Conservation (phyloP, 192 early-diverging fungal species). For the Coemansia sp. region DNA sequence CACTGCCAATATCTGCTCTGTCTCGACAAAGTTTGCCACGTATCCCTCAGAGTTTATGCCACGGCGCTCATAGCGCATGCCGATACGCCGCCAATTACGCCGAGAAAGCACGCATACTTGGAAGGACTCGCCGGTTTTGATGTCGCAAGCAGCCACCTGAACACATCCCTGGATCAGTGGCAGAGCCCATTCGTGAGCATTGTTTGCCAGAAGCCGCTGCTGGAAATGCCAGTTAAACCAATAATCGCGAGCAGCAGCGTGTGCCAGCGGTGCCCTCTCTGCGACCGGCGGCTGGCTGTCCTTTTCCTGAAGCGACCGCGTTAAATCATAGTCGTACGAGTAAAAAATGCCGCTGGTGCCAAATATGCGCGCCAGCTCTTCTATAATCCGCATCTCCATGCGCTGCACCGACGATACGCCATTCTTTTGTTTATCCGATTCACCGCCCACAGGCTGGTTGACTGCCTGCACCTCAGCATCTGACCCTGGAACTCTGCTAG, state of each 20-base stretch:
- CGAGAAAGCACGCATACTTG: slow-evolving; percentile 67
- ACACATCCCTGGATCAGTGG: slow-evolving; percentile 69
- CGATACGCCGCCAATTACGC: slow-evolving; percentile 55
- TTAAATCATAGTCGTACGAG: slow-evolving; percentile 40
- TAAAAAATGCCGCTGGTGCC: slow-evolving; percentile 39
- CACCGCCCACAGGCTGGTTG: too few relatives aligned
- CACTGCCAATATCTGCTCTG: slow-evolving; percentile 82
- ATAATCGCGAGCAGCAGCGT: slow-evolving; percentile 20
- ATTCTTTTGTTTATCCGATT: too few relatives aligned
- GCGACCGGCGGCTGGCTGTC: not conserved
- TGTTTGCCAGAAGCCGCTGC: slow-evolving; percentile 8
- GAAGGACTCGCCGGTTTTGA: slow-evolving; percentile 54
- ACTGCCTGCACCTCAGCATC: not conserved
- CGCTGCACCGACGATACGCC: slow-evolving; percentile 14
- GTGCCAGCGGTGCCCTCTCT: slow-evolving; percentile 4
- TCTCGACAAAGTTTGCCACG: slow-evolving; percentile 96
- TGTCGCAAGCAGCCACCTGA: slow-evolving; percentile 59
- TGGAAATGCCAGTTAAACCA: slow-evolving; percentile 45
- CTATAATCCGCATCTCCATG: slow-evolving; percentile 43
- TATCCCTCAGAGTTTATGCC: slow-evolving; percentile 83
- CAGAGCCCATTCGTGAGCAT: slow-evolving; percentile 23
- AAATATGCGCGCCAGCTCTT: slow-evolving; percentile 37
- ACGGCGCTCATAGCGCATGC: slow-evolving; percentile 84
- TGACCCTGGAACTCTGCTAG: not conserved
- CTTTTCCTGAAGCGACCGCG: slow-evolving; percentile 35